Base-by-base conservation (phyloP, 1,284 basidiomycete genomes). In the Cutaneotrichosporon cutaneum region DNA sequence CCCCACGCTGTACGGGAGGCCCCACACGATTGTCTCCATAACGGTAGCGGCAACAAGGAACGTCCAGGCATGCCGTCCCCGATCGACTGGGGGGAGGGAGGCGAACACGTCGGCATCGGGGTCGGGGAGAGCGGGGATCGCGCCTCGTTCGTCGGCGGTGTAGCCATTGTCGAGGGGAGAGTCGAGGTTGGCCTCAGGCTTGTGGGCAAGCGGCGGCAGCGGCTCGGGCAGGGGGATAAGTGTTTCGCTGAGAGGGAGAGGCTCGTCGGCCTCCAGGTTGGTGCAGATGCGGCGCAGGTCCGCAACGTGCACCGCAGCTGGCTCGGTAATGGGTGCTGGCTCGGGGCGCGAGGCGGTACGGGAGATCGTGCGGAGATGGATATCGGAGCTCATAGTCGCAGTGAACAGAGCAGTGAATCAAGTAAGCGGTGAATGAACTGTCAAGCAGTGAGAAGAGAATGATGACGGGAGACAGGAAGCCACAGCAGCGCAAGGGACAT, bases 11-110 rank as follows among this genome's bases (percentile, higher is more conserved):
- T 73, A 78, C 14, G 74, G 76, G n/a, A 80, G 56, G 1, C 79
- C 79, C 72, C 76, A 80, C 7, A 78, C 70, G 3, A 76, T 58
- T 5, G 70, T 65, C 66, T 80, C 79, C 30, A 75, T 69, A 7
- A 70, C 53, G 1, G 75, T 77, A 0, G 77, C 77, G 0, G 66
- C 76, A 1, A 71, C 47, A 8, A 80, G 68, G 66, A 79, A 81
- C 0, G 66, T 35, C 77, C 77, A 80, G 4, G 79, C 79, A 0
- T 71, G 62, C 5, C 52, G 44, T 0, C 80, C 80, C 1, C 67
- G 58, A 59, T 81, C 79, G 11, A 77, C 75, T 0, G 73, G 77
- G 0, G 71, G 72, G 1, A 81, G 45, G 16, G 39, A 42, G 18
- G 39, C 39, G 39, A 42, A 42, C 18, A 42, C 39, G 18, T 42